Evolutionary conservation across 805 yeast species (phyloP), one percentile per base, ranked within the genome.

Genomic region (Zygosaccharomyces bailii): DNA sequence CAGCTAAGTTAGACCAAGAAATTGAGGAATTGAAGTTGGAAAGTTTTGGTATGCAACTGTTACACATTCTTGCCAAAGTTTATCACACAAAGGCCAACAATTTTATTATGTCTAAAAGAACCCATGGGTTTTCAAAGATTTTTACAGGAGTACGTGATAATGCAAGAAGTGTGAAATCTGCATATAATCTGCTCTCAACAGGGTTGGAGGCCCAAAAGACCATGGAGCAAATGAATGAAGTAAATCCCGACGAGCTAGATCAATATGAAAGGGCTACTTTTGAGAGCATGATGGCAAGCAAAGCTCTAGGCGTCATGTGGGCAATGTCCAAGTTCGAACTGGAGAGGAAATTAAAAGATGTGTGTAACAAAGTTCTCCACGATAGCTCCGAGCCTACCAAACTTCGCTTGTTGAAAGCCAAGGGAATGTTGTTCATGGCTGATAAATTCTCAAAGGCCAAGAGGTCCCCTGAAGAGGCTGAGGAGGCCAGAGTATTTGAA

Each of bases 301-400:
- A 91, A 63, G 78, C 93, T 17, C 73, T 93, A 40, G 91, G 93
- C 5, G 89, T 96, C 1, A 95, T 96, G 14, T 93, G 99, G 99
- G 86, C 86, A 17, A 86, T 95, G 31, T 87, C 96, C 16, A 82
- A 85, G 54, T 83, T 80, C 66, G 99, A 93, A 68, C 81, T 90
- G 43, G 82, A 83, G 48, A 74, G 84, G 21, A 82, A 86, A n/a
- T 61, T 86, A 42, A 78, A 93, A 39, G 90, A 84, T 24, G 89
- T 89, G 7, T 86, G 93, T 63, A 93, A 86, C 52, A 74, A 73
- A 47, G 85, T 90, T 4, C 71, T 90, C 35, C 70, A 77, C 48
- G 96, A 91, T 60, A 80, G 82, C 60, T 47, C 64, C 0, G 76
- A 85, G n/a, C 62, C 78, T 6, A 69, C 77, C 10, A 72, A 76